phyloP scores from a whole-genome alignment of 2,329 filamentous ascomycete genomes.

The Fusarium sp. region DNA sequence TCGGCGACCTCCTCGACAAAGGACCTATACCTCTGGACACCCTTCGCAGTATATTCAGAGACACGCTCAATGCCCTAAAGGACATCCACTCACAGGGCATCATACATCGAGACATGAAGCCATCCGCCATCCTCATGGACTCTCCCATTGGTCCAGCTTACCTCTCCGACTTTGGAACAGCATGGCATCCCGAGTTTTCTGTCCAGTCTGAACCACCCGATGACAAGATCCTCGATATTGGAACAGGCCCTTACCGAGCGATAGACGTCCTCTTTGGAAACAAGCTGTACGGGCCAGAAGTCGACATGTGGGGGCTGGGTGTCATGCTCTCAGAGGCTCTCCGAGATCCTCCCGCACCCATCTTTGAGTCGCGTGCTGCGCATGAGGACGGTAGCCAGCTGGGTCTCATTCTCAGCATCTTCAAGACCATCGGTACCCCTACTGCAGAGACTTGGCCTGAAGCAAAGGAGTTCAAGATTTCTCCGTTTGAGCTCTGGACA shows the following conservation, averaged over 20 bases:
- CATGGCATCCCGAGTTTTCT: conserved; percentile 79
- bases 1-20: conserved; percentile 76
- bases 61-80: conserved; percentile 79
- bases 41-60: conserved; percentile 67
- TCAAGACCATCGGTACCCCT: conserved; percentile 91
- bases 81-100: conserved; percentile 83
- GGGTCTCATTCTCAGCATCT: conserved; percentile 91
- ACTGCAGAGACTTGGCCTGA: conserved; percentile 88
- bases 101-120: conserved; percentile 95
- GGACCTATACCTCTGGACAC: conserved; percentile 53
- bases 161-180: conserved; percentile 92
- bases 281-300: conserved; percentile 76
- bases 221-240: conserved; percentile 90
- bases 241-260: conserved; percentile 90
- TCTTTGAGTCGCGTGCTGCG: conserved; percentile 84
- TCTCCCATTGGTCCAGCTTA: conserved; percentile 80
- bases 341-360: conserved; percentile 67
- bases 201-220: conserved; percentile 75
- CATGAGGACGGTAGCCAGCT: conserved; percentile 92
- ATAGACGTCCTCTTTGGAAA: conserved; percentile 93
- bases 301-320: conserved; percentile 94
- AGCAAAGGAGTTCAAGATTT: conserved; percentile 75
- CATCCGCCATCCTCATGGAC: conserved; percentile 85
- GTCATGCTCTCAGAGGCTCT: conserved; percentile 86
- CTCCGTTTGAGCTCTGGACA: conserved; percentile 93